Evolutionary conservation across 352 stramenopile species (phyloP).

Genomic region (Hyaloperonospora brassicae): DNA sequence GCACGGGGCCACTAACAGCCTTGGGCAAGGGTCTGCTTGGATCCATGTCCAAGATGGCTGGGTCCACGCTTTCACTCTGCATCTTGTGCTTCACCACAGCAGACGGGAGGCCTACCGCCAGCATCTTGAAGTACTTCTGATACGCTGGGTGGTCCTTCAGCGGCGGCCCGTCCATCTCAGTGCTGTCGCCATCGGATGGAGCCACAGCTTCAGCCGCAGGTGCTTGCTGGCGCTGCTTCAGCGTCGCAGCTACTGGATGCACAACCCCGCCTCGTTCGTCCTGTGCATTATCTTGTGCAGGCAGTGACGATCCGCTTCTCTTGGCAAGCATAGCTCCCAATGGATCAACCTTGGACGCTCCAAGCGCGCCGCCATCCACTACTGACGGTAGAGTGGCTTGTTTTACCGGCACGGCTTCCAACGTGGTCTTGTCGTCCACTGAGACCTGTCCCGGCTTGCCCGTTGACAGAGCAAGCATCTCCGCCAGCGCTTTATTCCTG

Average conservation of each 20-base stretch:
- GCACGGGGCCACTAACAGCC: slow-evolving; percentile 7
- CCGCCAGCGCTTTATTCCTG: slow-evolving; percentile 28
- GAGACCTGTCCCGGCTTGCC: slow-evolving; percentile 2
- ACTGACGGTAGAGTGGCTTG: slow-evolving; percentile 6
- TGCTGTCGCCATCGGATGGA: slow-evolving; percentile 2
- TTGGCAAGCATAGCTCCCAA: slow-evolving; percentile 39
- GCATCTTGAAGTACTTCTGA: slow-evolving; percentile 75
- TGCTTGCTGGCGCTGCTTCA: slow-evolving; percentile 28
- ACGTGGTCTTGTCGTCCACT: slow-evolving; percentile 21
- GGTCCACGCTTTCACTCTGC: slow-evolving; percentile 56
- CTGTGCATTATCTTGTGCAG: background rate
- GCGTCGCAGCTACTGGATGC: slow-evolving; percentile 36
- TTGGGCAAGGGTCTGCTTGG: slow-evolving; percentile 42
- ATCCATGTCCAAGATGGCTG: slow-evolving; percentile 53
- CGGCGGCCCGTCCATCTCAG: slow-evolving; percentile 26
- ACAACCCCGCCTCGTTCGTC: slow-evolving; percentile 10
- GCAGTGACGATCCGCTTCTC: slow-evolving; percentile 11
- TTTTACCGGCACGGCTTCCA: slow-evolving; percentile 36
- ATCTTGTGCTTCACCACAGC: slow-evolving; percentile 76
- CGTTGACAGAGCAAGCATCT: slow-evolving; percentile 26
- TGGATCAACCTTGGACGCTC: slow-evolving; percentile 27
- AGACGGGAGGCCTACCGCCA: slow-evolving; percentile 59
- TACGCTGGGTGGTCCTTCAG: slow-evolving; percentile 66
- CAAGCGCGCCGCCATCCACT: slow-evolving; percentile 4
- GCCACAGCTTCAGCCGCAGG: slow-evolving; percentile 7